Base-by-base conservation (phyloP, 208 protist species). In the Naegleria fowleri region DNA sequence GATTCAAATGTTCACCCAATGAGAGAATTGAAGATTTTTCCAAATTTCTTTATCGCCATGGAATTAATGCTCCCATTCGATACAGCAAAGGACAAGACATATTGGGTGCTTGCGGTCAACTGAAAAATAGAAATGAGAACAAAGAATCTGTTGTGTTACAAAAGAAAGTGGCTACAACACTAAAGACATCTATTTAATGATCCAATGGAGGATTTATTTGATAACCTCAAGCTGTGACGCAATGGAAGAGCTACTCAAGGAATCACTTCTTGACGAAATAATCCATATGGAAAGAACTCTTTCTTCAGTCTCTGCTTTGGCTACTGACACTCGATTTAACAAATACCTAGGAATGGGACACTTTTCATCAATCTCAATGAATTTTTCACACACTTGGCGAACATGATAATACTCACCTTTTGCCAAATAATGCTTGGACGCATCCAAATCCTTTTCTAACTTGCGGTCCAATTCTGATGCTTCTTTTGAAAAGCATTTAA, bases 1-100 rank as follows among this genome's bases (percentile, higher is more conserved):
- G 48, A 40, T 89, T 89, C 67, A 39, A 33, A 41, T 67, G 86
- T 29, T 67, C 86, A 89, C 0, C 41, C 0, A 0, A 67, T 38
- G 29, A 58, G 19, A 55, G 33, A 55, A 89, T 89, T 25, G 9
- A 89, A 41, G 11, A 89, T 40, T 89, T 89, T 67, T 89, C 86
- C 29, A 13, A 89, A 41, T 89, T 67, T n/a, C 29, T 89, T 5
- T 75, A 59, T 29, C 0, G 11, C 7, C 33, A 89, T 38, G 48
- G 48, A 36, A 67, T 89, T 25, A 11, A 5, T 19, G 86, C 86
- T 11, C 86, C 86, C 1, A 40, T 89, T 16, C 4, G 86, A 29
- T 40, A 29, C 13, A 36, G 16, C 6, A 52, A 89, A 41, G 86
- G 86, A 33, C 6, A 52, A 41, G 86, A 89, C 40, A 89, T 89